These are phyloP conservation scores for Lasiosphaeria miniovina DNA, from an alignment of 495 filamentous ascomycete genomes.

Conservation along the genomic window DNA sequence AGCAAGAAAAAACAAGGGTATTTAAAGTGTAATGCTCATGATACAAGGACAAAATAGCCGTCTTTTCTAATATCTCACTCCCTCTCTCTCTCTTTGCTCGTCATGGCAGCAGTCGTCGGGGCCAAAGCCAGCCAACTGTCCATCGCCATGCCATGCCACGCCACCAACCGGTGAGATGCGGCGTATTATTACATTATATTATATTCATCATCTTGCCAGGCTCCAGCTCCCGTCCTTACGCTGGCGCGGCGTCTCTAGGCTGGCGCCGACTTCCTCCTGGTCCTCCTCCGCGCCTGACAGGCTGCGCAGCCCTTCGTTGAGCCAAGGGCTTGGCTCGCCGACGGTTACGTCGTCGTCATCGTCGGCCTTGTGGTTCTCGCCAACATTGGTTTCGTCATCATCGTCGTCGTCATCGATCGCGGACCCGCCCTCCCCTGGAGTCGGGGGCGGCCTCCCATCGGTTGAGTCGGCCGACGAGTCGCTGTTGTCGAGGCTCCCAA, in stretches of 20 bases:
- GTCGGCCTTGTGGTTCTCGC: not conserved
- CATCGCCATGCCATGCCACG: too few species aligned
- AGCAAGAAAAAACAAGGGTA: not conserved
- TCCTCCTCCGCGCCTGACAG: conserved; percentile 1
- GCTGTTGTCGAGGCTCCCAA: conserved; percentile 23
- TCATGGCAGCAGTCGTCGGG: too few species aligned
- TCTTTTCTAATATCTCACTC: not conserved
- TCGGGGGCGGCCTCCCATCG: not conserved
- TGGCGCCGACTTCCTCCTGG: conserved; percentile 12
- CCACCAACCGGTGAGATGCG: not conserved
- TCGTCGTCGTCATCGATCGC: conserved; percentile 7
- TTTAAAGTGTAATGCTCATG: not conserved
- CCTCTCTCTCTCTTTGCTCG: conserved; percentile 5
- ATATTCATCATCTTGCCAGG: conserved; percentile 3
- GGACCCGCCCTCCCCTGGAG: not conserved
- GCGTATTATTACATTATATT: not conserved
- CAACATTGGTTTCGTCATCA: conserved; percentile 30
- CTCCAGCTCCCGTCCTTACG: conserved; percentile 22
- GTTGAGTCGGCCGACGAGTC: conserved; percentile 2
- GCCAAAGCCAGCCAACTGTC: too few species aligned
- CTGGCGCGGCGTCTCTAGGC: conserved; percentile 13
- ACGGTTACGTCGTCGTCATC: conserved; percentile 15
- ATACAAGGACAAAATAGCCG: too few species aligned
- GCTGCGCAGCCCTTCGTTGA: conserved; percentile 26
- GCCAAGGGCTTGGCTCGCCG: conserved; percentile 29